Base-by-base conservation (phyloP, 768 basidiomycete species). In the Leccinum disarticulatum region DNA sequence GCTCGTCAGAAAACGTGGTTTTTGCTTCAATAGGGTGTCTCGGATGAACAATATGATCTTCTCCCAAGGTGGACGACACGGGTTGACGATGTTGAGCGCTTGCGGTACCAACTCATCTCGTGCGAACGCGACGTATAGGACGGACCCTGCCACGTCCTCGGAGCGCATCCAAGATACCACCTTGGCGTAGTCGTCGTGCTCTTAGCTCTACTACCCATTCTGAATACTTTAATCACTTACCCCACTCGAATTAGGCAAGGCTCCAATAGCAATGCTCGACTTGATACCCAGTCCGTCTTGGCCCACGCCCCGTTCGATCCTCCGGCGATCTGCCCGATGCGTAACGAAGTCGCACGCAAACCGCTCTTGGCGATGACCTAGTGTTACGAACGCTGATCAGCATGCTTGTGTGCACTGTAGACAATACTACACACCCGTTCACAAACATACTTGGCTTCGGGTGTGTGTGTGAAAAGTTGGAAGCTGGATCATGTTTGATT, bases 381-480 rank as follows among this genome's bases (percentile, higher is more conserved):
- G 25, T 15, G 11, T 1, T 10, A 38, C n/a, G 7, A 22, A 33
- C 19, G 6, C 31, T 15, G 3, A 7, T 17, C 41, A 27, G 33
- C 15, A 19, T 6, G 11, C 1, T 11, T n/a, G 30, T 35, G 38
- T 25, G 25, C 4, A 28, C 28, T 43, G 9, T 11, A 75, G 5
- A 58, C 7, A 63, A 52, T 5, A 69, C 15, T 58, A 56, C 76
- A 2, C 53, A 76, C 72, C 54, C 73, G 61, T 64, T 78, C 77
- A 4, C 72, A 54, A 1, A 78, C 70, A 56, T 77, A 78, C 65
- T 79, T 78, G 17, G 65, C 58, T 27, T 76, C 76, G 1, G 79
- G 76, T 7, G 80, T 77, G 50, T 74, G 74, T 10, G 81, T 82
- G 62, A 78, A 78, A 6, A 83, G 71, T 31, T 74, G 70, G 50